Evolutionary conservation across 345 rosid genomes (phyloP), one percentile per base, ranked within the genome.

Genomic region (Schrenkiella parvula): DNA sequence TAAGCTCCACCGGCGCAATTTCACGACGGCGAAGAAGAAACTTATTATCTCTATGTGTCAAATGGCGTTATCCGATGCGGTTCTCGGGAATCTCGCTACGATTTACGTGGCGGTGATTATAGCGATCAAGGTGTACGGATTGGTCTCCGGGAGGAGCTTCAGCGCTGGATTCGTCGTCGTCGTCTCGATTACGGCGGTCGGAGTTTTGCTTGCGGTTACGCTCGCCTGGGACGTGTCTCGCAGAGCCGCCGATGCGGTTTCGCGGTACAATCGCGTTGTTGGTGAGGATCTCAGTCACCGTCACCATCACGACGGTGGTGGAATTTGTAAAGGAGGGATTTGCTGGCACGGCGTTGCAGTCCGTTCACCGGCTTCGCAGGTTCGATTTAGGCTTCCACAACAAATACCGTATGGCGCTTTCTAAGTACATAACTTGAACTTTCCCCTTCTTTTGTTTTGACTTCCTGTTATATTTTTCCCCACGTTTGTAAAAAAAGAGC

Each of bases 271-370:
- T 48, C 80, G 80, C 31, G 63, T 25, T 37, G 54, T 38, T 17
- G 75, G 23, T 10, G 78, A 66, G 29, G 71, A 76, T 76, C 71
- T 64, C 0, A 76, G 65, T 31, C 79, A 28, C 41, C 79, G 79
- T 50, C 56, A 68, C 10, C 93, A 86, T 77, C 83, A 81, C 69
- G 80, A 63, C 37, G 88, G 84, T 68, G 87, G 85, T 83, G 82
- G 82, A 35, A 84, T 79, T 70, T 90, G 97, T 68, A 90, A 80
- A 82, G 96, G 98, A 28, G 98, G 98, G 13, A 93, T 93, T 50
- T 93, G 98, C 55, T 93, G 98, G 98, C 98, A 93, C 80, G 98
- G 97, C 8, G 98, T 93, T 25, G 98, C 98, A 2, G 90, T 91
- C 46, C 77, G 89, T 38, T 93, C 95, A 1, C 96, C 98, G 46